Percentiles rank a stretch among this genome's conserved stretches.
Conservation (phyloP, 1,284 basidiomycete species). For the Cryptococcus maquisensis region DNA sequence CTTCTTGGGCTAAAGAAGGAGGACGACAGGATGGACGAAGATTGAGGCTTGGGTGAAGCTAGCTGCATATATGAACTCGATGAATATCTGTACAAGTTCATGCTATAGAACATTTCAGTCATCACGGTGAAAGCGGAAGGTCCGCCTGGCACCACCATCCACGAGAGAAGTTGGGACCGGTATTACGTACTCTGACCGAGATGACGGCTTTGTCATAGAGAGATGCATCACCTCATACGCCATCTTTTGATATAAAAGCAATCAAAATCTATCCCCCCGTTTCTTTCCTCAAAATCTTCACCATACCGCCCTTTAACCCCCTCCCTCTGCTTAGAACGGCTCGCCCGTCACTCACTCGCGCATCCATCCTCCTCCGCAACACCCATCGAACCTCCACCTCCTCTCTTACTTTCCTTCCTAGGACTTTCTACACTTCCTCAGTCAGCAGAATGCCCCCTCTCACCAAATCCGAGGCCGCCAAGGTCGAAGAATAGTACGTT, state of each 20-base stretch:
- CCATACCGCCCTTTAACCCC: slow-evolving; percentile 10
- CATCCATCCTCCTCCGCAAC: slow-evolving; percentile 1
- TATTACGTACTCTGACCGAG: no score
- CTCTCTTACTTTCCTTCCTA: slow-evolving; percentile 1
- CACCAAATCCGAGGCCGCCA: slow-evolving; percentile 32
- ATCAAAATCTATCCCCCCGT: no score
- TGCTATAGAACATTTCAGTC: no score
- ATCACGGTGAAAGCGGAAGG: no score
- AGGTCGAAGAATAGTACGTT: slow-evolving; percentile 42
- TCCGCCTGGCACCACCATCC: no score
- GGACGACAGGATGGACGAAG: slow-evolving; percentile 33
- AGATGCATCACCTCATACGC: no score
- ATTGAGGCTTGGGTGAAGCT: slow-evolving; percentile 9
- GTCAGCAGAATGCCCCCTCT: slow-evolving; percentile 46
- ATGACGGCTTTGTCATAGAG: no score
- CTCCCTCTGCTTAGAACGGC: slow-evolving; percentile 2
- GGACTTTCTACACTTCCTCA: slow-evolving; percentile 19
- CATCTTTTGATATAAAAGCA: background rate
- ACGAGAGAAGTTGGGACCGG: no score
- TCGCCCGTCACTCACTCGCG: slow-evolving; percentile 1
- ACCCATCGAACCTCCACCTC: background rate
- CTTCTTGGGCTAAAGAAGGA: slow-evolving; percentile 13
- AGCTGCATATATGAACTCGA: background rate
- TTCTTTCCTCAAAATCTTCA: slow-evolving; percentile 1
- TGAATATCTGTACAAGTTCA: background rate